Evolutionary conservation across 1,284 basidiomycete species (phyloP).

Genomic region (Ceratobasidium sp.): DNA sequence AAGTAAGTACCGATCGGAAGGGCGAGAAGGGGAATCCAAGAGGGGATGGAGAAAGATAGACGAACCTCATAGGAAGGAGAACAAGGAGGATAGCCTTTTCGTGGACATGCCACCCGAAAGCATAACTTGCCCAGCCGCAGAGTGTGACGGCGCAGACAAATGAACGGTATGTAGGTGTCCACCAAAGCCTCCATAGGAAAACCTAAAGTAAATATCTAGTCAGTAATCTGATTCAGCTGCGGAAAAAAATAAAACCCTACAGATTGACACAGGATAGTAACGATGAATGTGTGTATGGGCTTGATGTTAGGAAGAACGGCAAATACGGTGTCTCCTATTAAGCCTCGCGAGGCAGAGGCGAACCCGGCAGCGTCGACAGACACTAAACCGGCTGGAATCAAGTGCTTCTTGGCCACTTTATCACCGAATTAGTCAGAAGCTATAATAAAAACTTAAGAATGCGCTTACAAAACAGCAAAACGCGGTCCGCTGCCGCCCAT

Average conservation of each 20-base stretch:
- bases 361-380: slow-evolving; percentile 76
- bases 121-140: slow-evolving; percentile 91
- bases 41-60: too few relatives aligned
- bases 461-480: slow-evolving; percentile 78
- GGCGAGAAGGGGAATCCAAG: neutral
- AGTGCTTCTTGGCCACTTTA: slow-evolving; percentile 43
- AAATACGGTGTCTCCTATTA: slow-evolving; percentile 93
- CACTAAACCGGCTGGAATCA: slow-evolving; percentile 46
- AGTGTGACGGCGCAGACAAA: slow-evolving; percentile 89
- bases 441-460: neutral
- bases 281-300: slow-evolving; percentile 85
- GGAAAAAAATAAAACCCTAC: slow-evolving; percentile 61
- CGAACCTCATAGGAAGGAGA: slow-evolving; percentile 88
- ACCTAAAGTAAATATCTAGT: slow-evolving; percentile 62
- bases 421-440: slow-evolving; percentile 13
- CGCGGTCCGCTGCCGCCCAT: slow-evolving; percentile 83
- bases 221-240: neutral
- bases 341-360: slow-evolving; percentile 85
- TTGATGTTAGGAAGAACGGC: slow-evolving; percentile 88
- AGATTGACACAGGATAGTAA: slow-evolving; percentile 80
- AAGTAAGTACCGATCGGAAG: neutral
- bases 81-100: slow-evolving; percentile 94
- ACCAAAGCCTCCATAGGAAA: slow-evolving; percentile 87
- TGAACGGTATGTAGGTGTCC: slow-evolving; percentile 83
- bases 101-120: slow-evolving; percentile 98